Base-by-base conservation (phyloP, 2,329 filamentous ascomycete species). In the Ilyonectria destructans region DNA sequence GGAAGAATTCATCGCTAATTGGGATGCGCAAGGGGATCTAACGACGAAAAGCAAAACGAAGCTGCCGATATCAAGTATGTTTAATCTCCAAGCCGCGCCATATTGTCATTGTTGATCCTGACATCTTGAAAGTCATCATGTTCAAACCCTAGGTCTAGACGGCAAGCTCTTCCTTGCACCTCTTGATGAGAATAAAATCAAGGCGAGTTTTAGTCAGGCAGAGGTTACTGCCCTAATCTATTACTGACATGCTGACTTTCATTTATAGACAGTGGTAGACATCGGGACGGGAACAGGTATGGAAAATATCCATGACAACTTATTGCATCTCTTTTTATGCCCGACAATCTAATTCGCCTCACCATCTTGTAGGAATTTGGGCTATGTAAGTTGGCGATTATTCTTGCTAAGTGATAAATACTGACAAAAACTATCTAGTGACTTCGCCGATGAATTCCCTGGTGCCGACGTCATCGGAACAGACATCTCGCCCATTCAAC, bases 281-380 rank as follows among this genome's bases (percentile, higher is more conserved):
- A 54, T 71, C n/a, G 71, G 71, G 12, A 72, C 70, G 1, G 71
- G 71, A 23, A 72, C 71, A 52, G 70, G 71, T 43, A 43, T 17
- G 40, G 2, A 15, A 8, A 19, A 1, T 8, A n/a, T 43, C 5
- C 71, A 57, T 1, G 19, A 21, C 26, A 43, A 9, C n/a, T n/a
- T 35, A 13, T 40, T 31, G 8, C 17, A 15, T n/a, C 23, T 19
- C 48, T 5, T 7, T 43, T 40, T n/a, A 29, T 15, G 31, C 13
- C 19, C 6, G 6, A 15, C 21, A 46, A 33, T 10, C 37, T 45
- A 26, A 46, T 19, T 17, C 8, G 13, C 29, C 1, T 19, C 15
- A 10, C 17, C 23, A 43, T 7, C 7, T 5, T 9, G 29, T 45
- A 62, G 58, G 58, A 19, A 56, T 56, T 1, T 62, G 59, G 59